Base-by-base conservation (phyloP, 2,329 filamentous ascomycete species). In the Ceratocystis alfenasii region DNA sequence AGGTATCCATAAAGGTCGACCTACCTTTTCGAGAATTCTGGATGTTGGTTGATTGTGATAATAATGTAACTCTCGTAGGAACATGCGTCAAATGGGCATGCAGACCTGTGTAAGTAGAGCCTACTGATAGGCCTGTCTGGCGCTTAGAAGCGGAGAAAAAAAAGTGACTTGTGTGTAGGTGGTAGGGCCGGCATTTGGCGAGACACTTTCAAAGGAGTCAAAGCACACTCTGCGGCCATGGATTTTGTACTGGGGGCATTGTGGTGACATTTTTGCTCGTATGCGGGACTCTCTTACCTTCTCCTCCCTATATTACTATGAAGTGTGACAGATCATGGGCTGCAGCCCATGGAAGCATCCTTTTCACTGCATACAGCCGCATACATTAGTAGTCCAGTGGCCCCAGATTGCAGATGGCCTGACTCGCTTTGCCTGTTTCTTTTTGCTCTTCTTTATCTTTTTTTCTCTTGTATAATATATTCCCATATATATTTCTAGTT, bases 361-460 rank as follows among this genome's bases (percentile, higher is more conserved):
- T 59, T 41, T 59, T 17, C 15, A 59, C 30, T 20, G 55, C 55
- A 22, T 59, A 36, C 28, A 36, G 33, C 30, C 10, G 55, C 28
- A 10, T 59, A 59, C 55, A 59, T 59, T 59, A 59, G 55, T 59
- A 59, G 48, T 53, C 15, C 17, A 22, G 25, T n/a, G n/a, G 20
- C 55, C 55, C 55, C 53, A 15, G 30, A 30, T 22, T 22, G 8
- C 15, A 33, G 25, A n/a, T 25, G 17, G 5, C 2, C 55, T 20
- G 55, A 33, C 8, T n/a, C 8, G 20, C 5, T 59, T 30, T 36
- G 7, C 17, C 55, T 36, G 55, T 33, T 17, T 59, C 30, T 10
- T 28, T 57, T 33, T 41, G 1, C 36, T 12, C 10, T 41, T 36
- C 28, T 17, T 36, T n/a, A 3, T 20, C 17, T 15, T 17, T 57